Evolutionary conservation across 2,329 filamentous ascomycete species (phyloP), one percentile per base, ranked within the genome.

Genomic region (Fonsecaea multimorphosa): DNA sequence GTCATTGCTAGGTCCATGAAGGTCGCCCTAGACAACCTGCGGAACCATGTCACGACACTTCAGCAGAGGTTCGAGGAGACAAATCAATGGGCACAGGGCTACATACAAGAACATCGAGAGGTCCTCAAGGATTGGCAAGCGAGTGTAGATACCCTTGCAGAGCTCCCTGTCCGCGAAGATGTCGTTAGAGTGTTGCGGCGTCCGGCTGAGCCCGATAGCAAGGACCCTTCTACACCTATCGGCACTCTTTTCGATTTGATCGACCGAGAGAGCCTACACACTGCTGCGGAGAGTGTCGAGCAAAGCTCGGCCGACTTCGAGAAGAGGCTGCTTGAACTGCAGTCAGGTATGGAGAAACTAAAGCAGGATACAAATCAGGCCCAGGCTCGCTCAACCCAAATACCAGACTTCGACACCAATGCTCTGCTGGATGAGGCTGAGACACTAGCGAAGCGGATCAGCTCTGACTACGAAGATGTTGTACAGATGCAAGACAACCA

Each of bases 381-480:
- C 4, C 54, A 63, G 24, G 32, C 40, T 38, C 60, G 63, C 6
- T 60, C 64, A 24, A 58, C 66, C 1, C 64, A 66, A 60, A 40
- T 72, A 2, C 67, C 67, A 31, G 67, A 70, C 19, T 58, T 68
- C 40, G 70, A 71, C 44, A 68, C 66, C 3, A 66, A 68, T 49
- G 64, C 65, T 24, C 55, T 72, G 12, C 24, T 71, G 36, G 66
- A 72, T 44, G 95, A 98, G 75, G 92, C 98, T 51, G 89, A 94
- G 74, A 90, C 91, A 0, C 84, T 98, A 62, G 89, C 89, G 58
- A 92, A 88, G 73, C 97, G 97, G 78, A 91, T 99, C 57, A 88
- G 89, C 55, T 91, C 89, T 5, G 95, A 98, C 77, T 91, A 92
- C 74, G 89, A 93, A 71, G 89, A 91, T 70, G 87, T 92, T 11